phyloP scores from a whole-genome alignment of 306 rosid species.

The Canavalia gladiata region DNA sequence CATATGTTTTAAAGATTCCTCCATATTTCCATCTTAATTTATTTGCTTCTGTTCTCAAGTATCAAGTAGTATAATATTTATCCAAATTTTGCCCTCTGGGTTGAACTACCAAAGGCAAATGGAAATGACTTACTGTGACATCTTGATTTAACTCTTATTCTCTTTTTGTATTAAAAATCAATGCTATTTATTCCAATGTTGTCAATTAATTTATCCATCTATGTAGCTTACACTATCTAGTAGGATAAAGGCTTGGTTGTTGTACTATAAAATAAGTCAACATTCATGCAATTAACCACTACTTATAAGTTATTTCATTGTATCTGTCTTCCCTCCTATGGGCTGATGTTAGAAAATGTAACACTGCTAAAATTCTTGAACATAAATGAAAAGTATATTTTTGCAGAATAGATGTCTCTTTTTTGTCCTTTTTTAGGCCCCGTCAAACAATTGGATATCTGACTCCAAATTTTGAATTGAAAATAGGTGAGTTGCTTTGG shows the following conservation, averaged over 20 bases:
- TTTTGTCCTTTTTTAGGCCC: constrained; percentile 8
- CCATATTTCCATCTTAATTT: constrained; percentile 15
- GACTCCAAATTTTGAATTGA: constrained; percentile 41
- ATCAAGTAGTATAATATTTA: constrained; percentile 23
- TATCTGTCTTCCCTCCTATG: background rate
- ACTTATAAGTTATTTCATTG: background rate
- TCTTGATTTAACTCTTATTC: background rate
- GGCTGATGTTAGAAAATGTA: constrained; percentile 20
- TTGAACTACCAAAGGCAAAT: background rate
- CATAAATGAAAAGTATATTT: background rate
- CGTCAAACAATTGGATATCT: constrained; percentile 26
- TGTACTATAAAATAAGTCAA: constrained; percentile 20
- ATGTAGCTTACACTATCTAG: background rate
- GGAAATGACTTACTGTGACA: background rate
- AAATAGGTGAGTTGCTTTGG: constrained; percentile 95
- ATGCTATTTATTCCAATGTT: background rate
- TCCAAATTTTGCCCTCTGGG: background rate
- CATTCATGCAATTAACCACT: background rate
- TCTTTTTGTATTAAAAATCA: background rate
- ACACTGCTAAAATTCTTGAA: background rate
- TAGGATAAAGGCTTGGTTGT: constrained; percentile 3
- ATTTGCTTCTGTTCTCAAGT: background rate
- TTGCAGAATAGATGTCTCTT: background rate
- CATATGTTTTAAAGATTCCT: background rate
- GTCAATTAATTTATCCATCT: constrained; percentile 26